Evolutionary conservation across 306 rosid species (phyloP).

Genomic region (Lablab purpureus): DNA sequence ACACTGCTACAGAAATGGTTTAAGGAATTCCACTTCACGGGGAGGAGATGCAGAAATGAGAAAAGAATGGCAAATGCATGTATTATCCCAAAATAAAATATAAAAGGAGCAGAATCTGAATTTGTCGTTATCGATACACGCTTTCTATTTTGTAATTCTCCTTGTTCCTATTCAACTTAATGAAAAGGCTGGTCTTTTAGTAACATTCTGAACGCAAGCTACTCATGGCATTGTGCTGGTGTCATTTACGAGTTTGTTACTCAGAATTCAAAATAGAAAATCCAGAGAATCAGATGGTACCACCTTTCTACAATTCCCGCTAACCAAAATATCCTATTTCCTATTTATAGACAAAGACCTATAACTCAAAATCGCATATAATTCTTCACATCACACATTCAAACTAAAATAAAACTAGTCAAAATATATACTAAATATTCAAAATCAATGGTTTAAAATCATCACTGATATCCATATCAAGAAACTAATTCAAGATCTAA

Average conservation of each 20-base stretch:
- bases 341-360: background rate
- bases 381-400: background rate
- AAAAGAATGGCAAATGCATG: background rate
- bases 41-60: background rate
- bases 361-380: background rate
- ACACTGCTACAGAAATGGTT: background rate
- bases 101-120: background rate
- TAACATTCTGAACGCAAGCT: background rate
- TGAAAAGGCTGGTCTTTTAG: background rate
- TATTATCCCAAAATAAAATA: background rate
- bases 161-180: background rate
- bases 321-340: background rate
- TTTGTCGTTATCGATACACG: constrained; percentile 9
- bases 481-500: too few species aligned
- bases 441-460: too few species aligned
- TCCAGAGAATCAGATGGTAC: background rate
- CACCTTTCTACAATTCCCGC: background rate
- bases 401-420: too few species aligned
- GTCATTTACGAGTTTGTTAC: background rate
- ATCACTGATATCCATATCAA: too few species aligned
- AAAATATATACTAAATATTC: too few species aligned
- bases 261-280: too few species aligned
- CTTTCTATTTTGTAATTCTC: background rate
- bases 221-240: background rate
- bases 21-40: background rate